Percentiles rank a stretch among this genome's conserved stretches.
phyloP scores from a whole-genome alignment of 768 basidiomycete genomes.

The Nidularia sp. region DNA sequence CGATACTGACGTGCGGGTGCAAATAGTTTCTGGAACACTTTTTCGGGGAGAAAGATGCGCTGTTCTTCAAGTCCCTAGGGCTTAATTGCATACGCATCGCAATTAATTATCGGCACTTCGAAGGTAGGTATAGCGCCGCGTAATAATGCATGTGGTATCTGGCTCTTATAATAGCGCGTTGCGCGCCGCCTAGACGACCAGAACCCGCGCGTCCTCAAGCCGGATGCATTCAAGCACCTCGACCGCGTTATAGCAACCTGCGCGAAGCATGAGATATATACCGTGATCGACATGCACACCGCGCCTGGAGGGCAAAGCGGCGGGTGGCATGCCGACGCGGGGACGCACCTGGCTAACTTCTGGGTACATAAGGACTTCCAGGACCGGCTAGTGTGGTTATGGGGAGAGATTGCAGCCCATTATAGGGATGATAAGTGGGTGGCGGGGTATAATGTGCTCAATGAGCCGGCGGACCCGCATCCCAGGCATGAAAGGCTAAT shows the following conservation, averaged over 20 bases:
- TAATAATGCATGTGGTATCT: too few relatives aligned
- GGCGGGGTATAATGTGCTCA: constrained; percentile 81
- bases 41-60: constrained; percentile 70
- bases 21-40: constrained; percentile 75
- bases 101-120: constrained; percentile 72
- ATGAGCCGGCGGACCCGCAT: constrained; percentile 71
- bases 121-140: constrained; percentile 27
- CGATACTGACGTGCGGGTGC: not conserved
- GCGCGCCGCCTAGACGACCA: constrained; percentile 46
- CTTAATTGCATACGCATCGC: constrained; percentile 76
- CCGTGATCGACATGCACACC: constrained; percentile 79
- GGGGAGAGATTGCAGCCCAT: constrained; percentile 68
- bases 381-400: constrained; percentile 72
- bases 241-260: constrained; percentile 74
- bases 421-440: constrained; percentile 78
- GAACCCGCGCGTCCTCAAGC: constrained; percentile 77
- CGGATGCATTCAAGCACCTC: constrained; percentile 77
- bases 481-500: constrained; percentile 53
- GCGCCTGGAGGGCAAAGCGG: constrained; percentile 71
- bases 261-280: constrained; percentile 69
- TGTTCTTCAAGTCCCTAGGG: constrained; percentile 73
- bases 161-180: not conserved
- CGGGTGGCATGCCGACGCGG: constrained; percentile 80
- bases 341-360: constrained; percentile 63
- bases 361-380: constrained; percentile 85